These are phyloP conservation scores for Neopestalotiopsis sp. DNA, from an alignment of 2,329 filamentous ascomycete species.

Conservation along the genomic window DNA sequence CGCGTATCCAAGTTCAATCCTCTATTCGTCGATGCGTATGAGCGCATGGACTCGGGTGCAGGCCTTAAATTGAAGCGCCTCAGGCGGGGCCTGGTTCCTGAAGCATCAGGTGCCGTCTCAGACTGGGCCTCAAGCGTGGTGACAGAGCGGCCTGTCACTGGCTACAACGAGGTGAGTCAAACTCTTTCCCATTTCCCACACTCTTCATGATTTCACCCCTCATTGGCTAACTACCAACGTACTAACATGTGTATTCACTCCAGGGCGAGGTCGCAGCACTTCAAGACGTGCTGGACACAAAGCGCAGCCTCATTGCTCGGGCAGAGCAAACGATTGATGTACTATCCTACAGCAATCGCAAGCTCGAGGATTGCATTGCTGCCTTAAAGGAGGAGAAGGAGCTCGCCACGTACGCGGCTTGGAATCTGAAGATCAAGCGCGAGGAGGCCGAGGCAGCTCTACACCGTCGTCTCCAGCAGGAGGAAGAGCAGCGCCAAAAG, in stretches of 20 bases:
- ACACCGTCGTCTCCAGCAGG: too few relatives aligned
- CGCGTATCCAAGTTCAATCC: conserved; percentile 12
- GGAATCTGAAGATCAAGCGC: too few relatives aligned
- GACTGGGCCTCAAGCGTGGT: conserved; percentile 18
- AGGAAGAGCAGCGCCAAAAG: too few relatives aligned
- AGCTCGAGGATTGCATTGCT: conserved; percentile 5
- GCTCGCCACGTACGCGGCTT: background rate
- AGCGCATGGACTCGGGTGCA: conserved; percentile 37
- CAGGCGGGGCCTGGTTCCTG: conserved; percentile 9
- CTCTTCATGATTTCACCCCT: too few relatives aligned
- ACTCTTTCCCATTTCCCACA: too few relatives aligned
- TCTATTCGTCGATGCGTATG: conserved; percentile 31
- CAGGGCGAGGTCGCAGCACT: background rate
- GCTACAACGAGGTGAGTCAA: too few relatives aligned
- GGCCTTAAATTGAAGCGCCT: conserved; percentile 27
- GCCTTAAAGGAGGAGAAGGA: conserved; percentile 8
- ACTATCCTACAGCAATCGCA: background rate
- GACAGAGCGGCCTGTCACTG: background rate
- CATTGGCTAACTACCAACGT: background rate
- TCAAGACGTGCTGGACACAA: background rate
- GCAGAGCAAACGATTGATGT: background rate
- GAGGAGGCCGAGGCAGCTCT: too few relatives aligned
- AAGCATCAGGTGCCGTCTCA: background rate
- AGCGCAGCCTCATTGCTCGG: background rate
- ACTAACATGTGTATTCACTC: conserved; percentile 21